Evolutionary conservation across 805 yeast species (phyloP).

Genomic region (Ogataea sp.): DNA sequence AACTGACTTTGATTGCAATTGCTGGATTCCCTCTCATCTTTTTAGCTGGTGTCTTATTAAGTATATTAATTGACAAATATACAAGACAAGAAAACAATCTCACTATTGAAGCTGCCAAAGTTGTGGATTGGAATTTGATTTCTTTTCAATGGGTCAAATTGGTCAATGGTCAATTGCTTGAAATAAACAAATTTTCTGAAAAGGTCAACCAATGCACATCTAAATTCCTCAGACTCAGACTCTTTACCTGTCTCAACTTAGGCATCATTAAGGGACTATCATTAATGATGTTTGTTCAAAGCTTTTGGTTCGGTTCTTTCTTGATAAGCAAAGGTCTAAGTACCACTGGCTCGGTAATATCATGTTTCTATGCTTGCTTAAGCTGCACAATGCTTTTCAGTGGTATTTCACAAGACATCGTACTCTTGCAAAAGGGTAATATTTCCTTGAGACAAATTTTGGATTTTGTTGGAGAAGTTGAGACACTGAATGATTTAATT

Average conservation of each 20-base stretch:
- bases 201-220: slow-evolving; percentile 23
- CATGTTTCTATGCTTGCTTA: slow-evolving; percentile 79
- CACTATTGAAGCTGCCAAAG: slow-evolving; percentile 48
- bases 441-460: slow-evolving; percentile 54
- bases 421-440: slow-evolving; percentile 60
- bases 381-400: slow-evolving; percentile 58
- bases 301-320: slow-evolving; percentile 83
- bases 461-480: slow-evolving; percentile 24
- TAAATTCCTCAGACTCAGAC: slow-evolving; percentile 35
- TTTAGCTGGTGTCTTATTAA: slow-evolving; percentile 37
- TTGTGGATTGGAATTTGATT: slow-evolving; percentile 62
- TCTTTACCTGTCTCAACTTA: slow-evolving; percentile 45
- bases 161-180: slow-evolving; percentile 48
- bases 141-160: slow-evolving; percentile 54
- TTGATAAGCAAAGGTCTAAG: slow-evolving; percentile 47
- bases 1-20: slow-evolving; percentile 69
- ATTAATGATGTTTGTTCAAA: slow-evolving; percentile 77
- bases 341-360: slow-evolving; percentile 56
- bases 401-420: slow-evolving; percentile 46
- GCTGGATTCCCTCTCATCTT: slow-evolving; percentile 67
- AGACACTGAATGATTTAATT: slow-evolving; percentile 1
- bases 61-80: slow-evolving; percentile 40
- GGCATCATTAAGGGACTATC: slow-evolving; percentile 50
- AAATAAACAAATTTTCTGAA: slow-evolving; percentile 33
- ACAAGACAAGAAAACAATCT: slow-evolving; percentile 49